phyloP scores from a whole-genome alignment of 2,329 filamentous ascomycete genomes.

The Apiospora pterosperma region DNA sequence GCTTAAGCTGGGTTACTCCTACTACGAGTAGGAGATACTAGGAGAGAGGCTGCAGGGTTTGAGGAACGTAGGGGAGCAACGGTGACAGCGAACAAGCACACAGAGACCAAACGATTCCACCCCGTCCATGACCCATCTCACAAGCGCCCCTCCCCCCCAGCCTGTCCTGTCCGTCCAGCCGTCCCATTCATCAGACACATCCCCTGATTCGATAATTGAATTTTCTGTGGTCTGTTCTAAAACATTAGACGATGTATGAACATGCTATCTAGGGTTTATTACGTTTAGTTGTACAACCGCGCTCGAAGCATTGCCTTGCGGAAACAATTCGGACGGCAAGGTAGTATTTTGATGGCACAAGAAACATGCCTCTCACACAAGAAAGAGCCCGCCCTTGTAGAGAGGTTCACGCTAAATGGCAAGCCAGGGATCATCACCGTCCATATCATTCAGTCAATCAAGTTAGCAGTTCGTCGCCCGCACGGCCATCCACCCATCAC shows the following conservation, averaged over 20 bases:
- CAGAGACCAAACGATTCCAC: background rate
- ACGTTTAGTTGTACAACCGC: background rate
- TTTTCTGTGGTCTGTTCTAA: background rate
- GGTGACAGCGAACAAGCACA: constrained; percentile 1
- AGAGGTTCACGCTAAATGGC: background rate
- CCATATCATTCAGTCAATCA: background rate
- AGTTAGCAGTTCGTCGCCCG: background rate
- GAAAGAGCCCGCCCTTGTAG: background rate
- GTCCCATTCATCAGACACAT: background rate
- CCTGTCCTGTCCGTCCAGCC: background rate
- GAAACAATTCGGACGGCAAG: background rate
- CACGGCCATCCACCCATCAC: background rate
- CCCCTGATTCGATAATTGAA: background rate
- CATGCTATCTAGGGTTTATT: background rate
- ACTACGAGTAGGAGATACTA: no score
- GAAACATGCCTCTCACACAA: background rate
- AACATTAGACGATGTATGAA: background rate
- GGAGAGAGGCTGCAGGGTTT: background rate
- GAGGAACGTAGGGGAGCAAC: constrained; percentile 1
- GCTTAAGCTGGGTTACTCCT: constrained; percentile 1
- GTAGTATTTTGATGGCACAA: background rate
- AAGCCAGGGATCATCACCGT: background rate
- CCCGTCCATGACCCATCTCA: constrained; percentile 1
- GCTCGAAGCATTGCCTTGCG: background rate
- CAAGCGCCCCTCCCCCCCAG: background rate